Conservation (phyloP, 495 filamentous ascomycete species). For the Xylaria palmicola region DNA sequence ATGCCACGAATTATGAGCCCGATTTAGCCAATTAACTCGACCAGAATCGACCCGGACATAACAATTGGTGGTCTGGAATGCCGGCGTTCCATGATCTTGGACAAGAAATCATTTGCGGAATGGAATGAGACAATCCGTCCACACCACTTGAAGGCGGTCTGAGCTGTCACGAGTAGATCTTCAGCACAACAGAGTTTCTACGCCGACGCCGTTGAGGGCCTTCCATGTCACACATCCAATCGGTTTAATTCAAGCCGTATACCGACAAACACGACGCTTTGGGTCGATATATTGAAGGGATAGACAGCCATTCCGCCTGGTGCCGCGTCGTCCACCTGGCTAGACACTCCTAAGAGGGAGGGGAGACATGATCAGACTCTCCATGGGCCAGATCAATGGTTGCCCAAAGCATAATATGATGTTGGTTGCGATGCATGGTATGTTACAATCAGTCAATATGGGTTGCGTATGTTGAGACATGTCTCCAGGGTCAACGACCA, state of each 20-base stretch:
- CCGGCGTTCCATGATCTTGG: background rate
- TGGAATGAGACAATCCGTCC: conserved; percentile 17
- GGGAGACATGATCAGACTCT: background rate
- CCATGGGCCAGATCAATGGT: background rate
- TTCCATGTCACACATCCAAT: background rate
- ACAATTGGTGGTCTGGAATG: background rate
- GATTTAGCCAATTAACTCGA: conserved; percentile 31
- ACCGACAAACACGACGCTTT: background rate
- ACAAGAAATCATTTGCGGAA: conserved; percentile 4
- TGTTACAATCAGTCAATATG: no score
- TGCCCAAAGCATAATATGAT: no score
- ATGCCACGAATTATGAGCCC: conserved; percentile 16
- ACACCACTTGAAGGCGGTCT: conserved; percentile 1
- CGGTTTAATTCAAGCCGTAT: background rate
- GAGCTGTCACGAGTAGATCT: background rate
- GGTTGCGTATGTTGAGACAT: no score
- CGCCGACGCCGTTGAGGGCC: background rate
- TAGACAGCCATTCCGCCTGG: background rate
- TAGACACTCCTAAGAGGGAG: background rate
- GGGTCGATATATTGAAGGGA: background rate
- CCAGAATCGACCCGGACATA: background rate
- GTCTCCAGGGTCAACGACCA: background rate
- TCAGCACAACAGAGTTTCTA: background rate
- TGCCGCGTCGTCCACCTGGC: background rate
- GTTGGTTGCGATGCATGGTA: no score